Percentiles rank a stretch among this genome's conserved stretches.
Evolutionary conservation across 2,329 filamentous ascomycete species (phyloP).

Genomic region (Aspergillus versicolor): DNA sequence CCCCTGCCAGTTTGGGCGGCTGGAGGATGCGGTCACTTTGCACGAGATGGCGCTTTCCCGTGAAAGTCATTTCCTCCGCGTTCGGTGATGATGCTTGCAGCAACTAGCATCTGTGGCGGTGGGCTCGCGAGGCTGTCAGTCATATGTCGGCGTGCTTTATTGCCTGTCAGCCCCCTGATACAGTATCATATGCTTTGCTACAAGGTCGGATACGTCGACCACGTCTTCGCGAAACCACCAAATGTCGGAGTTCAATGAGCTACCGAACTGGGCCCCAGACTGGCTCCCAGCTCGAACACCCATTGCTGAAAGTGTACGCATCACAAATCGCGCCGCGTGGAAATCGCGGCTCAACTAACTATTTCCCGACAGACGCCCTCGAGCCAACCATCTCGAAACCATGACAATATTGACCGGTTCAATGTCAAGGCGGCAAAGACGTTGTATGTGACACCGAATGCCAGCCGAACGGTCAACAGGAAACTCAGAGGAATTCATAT

Average conservation of each 20-base stretch:
- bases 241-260: background rate
- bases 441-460: background rate
- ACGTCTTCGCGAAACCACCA: background rate
- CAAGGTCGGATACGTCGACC: background rate
- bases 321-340: background rate
- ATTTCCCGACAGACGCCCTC: background rate
- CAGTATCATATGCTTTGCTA: background rate
- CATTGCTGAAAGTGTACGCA: background rate
- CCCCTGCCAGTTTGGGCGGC: background rate
- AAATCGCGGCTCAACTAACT: background rate
- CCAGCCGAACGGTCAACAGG: background rate
- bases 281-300: background rate
- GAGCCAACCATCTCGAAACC: background rate
- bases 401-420: background rate
- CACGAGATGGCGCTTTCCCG: background rate
- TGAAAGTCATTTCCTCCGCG: too few relatives aligned
- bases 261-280: background rate
- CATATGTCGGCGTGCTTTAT: background rate
- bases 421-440: background rate
- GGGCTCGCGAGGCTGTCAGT: background rate
- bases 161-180: background rate
- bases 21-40: background rate
- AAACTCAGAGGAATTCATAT: background rate
- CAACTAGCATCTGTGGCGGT: background rate
- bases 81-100: background rate